A percentile compares a stretch with the other conserved stretches of the same genome.
These are phyloP conservation scores for Ceratocystis cacaofunesta DNA, from an alignment of 2,329 filamentous ascomycete species.

Conservation along the genomic window DNA sequence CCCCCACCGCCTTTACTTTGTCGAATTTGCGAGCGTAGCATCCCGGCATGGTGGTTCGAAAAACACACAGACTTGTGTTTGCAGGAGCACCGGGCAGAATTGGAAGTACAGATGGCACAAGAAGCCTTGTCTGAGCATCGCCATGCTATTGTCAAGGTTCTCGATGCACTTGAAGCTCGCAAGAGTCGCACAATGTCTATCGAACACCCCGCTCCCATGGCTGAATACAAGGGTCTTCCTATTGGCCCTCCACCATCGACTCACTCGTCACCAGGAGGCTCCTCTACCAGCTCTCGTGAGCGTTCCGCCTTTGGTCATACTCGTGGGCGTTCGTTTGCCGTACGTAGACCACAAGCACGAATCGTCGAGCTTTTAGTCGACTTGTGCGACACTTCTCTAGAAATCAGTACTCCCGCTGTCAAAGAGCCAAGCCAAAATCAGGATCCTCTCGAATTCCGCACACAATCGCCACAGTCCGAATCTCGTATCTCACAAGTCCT, in stretches of 20 bases:
- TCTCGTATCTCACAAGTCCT: slow-evolving; percentile 85
- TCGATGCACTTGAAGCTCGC: slow-evolving; percentile 77
- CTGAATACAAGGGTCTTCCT: slow-evolving; percentile 75
- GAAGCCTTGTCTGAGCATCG: slow-evolving; percentile 85
- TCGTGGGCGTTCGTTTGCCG: slow-evolving; percentile 75
- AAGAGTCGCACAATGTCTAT: slow-evolving; percentile 48
- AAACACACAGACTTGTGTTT: slow-evolving; percentile 94
- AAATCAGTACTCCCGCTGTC: slow-evolving; percentile 86
- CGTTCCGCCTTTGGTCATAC: slow-evolving; percentile 67
- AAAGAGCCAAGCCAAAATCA: slow-evolving; percentile 53
- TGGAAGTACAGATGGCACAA: slow-evolving; percentile 94
- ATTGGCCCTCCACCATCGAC: slow-evolving; percentile 64
- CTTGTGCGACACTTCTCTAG: slow-evolving; percentile 85
- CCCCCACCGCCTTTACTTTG: slow-evolving; percentile 78
- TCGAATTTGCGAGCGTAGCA: slow-evolving; percentile 92
- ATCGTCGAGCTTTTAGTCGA: slow-evolving; percentile 93
- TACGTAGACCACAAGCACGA: slow-evolving; percentile 74
- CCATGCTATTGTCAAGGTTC: slow-evolving; percentile 83
- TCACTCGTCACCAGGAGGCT: slow-evolving; percentile 55
- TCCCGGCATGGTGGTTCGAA: slow-evolving; percentile 98
- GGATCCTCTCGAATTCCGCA: slow-evolving; percentile 61
- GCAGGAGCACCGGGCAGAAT: slow-evolving; percentile 89
- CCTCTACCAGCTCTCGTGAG: slow-evolving; percentile 56
- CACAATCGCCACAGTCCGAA: slow-evolving; percentile 90
- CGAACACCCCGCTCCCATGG: slow-evolving; percentile 40